Base-by-base conservation (phyloP, 345 rosid species). In the Jatropha curcas region DNA sequence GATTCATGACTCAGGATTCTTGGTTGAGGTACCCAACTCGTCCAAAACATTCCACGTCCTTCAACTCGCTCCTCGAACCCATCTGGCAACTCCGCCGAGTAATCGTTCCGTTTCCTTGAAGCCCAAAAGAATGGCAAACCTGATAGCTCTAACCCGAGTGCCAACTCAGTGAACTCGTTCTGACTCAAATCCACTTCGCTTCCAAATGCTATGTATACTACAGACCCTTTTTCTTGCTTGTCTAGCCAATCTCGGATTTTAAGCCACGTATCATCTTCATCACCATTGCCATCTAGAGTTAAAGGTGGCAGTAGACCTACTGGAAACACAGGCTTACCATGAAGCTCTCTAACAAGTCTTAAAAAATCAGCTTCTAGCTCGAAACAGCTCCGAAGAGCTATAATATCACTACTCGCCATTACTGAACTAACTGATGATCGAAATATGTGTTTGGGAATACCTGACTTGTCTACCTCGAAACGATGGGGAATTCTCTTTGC, bases 311-410 rank as follows among this genome's bases (percentile, higher is more conserved):
- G 43, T 27, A 74, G 17, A 34, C 81, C 77, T 2, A 30, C 5
- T 10, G 76, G 77, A 45, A 74, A 16, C 20, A 74, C 71, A 25
- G 72, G 74, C 61, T 77, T 75, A 7, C 51, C 28, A 46, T 78
- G 59, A 28, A 77, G 67, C 55, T 81, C 25, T 25, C 57, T 30
- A 1, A 67, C 24, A 25, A 75, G 70, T 0, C 37, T 68, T n/a
- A 78, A 43, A 74, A 63, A 66, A 0, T 75, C 70, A 9, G 75
- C 22, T 48, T 82, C 82, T 1, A 75, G 60, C 39, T 82, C 75
- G 56, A 6, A 43, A 5, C 65, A 74, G 50, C 72, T 57, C 27
- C 73, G 52, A 4, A 46, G 2, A 12, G 63, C 73, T 5, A 75
- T 41, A 16, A 65, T 46, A 20, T 82, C 76, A 39, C 72, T 70